A percentile compares a stretch with the other conserved stretches of the same genome.
phyloP scores from a whole-genome alignment of 164 flowering plant genomes.

The Magnolia officinalis region DNA sequence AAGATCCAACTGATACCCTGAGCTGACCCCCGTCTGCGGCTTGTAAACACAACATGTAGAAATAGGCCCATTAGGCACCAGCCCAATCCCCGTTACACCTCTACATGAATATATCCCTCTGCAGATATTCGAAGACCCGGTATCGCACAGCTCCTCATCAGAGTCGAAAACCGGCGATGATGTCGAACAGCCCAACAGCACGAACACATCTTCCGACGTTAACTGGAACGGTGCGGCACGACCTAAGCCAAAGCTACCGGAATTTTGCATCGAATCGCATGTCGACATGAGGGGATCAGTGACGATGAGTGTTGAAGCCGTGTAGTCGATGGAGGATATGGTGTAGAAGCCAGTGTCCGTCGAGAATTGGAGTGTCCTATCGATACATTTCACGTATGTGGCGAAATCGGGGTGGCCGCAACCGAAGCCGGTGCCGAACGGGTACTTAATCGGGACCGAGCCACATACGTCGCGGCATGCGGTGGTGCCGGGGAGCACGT shows the following conservation, averaged over 20 bases:
- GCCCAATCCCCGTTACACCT: constrained; percentile 53
- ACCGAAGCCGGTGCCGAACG: constrained; percentile 55
- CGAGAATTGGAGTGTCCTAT: constrained; percentile 37
- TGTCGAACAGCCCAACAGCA: constrained; percentile 58
- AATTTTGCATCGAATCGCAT: constrained; percentile 61
- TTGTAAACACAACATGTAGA: constrained; percentile 64
- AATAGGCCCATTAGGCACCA: constrained; percentile 41
- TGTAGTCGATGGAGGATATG: constrained; percentile 46
- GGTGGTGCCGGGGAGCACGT: constrained; percentile 6
- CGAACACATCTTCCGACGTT: constrained; percentile 30
- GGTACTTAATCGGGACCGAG: constrained; percentile 40
- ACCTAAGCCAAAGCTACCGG: constrained; percentile 61
- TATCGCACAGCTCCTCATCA: constrained; percentile 37
- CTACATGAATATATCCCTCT: constrained; percentile 59
- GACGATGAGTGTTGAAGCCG: constrained; percentile 27
- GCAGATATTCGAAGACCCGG: constrained; percentile 44
- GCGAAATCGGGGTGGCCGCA: constrained; percentile 66
- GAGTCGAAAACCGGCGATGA: constrained; percentile 55
- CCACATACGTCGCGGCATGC: constrained; percentile 44
- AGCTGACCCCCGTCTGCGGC: constrained; percentile 26
- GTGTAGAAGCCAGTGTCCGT: constrained; percentile 45
- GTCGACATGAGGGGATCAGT: constrained; percentile 64
- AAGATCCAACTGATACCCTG: constrained; percentile 42
- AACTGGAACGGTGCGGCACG: constrained; percentile 40
- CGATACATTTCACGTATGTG: constrained; percentile 40